Evolutionary conservation across 2,329 filamentous ascomycete species (phyloP), one percentile per base, ranked within the genome.

Genomic region (Triangularia setosa): DNA sequence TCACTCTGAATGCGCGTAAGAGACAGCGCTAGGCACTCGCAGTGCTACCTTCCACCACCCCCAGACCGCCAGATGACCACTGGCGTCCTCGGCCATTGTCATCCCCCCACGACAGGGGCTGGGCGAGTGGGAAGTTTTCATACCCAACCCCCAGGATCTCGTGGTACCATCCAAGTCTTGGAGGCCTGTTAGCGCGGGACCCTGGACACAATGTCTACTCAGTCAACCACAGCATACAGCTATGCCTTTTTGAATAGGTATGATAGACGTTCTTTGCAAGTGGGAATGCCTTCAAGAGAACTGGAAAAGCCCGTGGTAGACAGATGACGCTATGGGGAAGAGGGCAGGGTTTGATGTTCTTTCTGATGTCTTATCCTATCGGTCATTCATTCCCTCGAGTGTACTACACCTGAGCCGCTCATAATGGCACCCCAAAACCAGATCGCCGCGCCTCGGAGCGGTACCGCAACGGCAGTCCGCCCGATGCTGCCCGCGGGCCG

Each of bases 401-500:
- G 40, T 48, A 48, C 40, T 18, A 54, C 54, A 16, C 35, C 21
- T 24, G 59, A 61, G 62, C 53, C 58, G 55, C 62, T 25, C 48
- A 40, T 40, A 54, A 58, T 67, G 63, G 8, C 24, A 65, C 64
- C 62, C 55, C 52, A 60, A 44, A 21, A n/a, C 54, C 24, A 56
- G 33, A 28, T 59, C 30, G 35, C 35, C 16, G 35, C 11, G 12
- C 65, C 63, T 64, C 62, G 63, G 52, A 27, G 57, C 40, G 27
- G 40, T 16, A 18, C 63, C 60, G 57, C 54, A 68, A 65, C 40
- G 7, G 60, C 56, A 58, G 25, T 6, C 48, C 30, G 33, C 18
- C 63, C 56, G 58, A 24, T 58, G 60, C 24, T 60, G 60, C 58
- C 59, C 27, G 64, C 64, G 64, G n/a, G 67, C 54, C 65, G 21